Conservation (phyloP, 345 rosid genomes). For the Hirschfeldia incana region DNA sequence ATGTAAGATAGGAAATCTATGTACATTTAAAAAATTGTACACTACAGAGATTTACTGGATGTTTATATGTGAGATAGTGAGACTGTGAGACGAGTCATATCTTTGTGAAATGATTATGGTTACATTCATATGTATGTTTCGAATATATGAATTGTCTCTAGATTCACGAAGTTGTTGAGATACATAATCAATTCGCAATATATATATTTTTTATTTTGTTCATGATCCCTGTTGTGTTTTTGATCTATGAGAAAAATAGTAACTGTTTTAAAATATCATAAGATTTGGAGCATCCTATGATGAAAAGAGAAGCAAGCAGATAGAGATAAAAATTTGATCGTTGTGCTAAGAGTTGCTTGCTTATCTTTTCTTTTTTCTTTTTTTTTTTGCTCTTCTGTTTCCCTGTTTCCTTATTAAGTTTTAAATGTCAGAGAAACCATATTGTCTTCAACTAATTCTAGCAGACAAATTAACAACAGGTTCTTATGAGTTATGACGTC, state of each 20-base stretch:
- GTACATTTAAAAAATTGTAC: background rate
- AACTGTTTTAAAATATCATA: too few species aligned
- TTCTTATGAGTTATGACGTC: background rate
- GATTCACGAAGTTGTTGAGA: background rate
- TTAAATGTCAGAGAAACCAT: too few species aligned
- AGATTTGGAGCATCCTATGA: too few species aligned
- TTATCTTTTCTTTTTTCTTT: too few species aligned
- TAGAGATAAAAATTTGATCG: too few species aligned
- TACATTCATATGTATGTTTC: background rate
- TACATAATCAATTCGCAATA: background rate
- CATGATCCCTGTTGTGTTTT: background rate
- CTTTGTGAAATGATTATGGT: background rate
- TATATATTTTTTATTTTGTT: background rate
- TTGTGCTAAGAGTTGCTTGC: too few species aligned
- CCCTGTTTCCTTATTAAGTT: too few species aligned
- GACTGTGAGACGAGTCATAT: background rate
- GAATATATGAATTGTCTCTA: background rate
- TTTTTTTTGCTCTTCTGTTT: too few species aligned
- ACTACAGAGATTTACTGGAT: background rate
- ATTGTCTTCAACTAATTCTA: too few species aligned
- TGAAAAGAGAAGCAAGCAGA: too few species aligned
- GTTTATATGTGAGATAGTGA: background rate
- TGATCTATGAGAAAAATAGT: too few species aligned
- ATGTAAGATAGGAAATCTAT: background rate
- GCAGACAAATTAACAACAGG: background rate